These are phyloP conservation scores for Scutellospora calospora DNA, from an alignment of 371 early-diverging fungal species.

Conservation along the genomic window DNA sequence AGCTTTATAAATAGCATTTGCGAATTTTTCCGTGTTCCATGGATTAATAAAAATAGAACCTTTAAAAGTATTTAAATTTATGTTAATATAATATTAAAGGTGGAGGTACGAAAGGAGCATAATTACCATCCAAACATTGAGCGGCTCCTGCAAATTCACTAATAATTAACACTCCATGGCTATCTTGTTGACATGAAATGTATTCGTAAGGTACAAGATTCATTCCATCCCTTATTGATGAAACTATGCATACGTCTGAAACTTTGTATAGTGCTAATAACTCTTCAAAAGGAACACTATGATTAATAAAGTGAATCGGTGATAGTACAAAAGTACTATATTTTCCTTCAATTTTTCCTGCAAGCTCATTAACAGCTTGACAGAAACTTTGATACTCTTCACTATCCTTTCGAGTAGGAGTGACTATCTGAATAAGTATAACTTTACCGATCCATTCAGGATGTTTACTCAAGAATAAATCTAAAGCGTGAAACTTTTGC, in stretches of 20 bases:
- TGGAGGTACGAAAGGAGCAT: neutral
- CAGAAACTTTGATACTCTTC: slow-evolving; percentile 97
- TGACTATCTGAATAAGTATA: slow-evolving; percentile 98
- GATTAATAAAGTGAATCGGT: slow-evolving; percentile 98
- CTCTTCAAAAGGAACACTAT: slow-evolving; percentile 95
- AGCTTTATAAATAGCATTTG: slow-evolving; percentile 90
- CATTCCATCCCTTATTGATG: slow-evolving; percentile 99
- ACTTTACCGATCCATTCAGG: slow-evolving; percentile 96
- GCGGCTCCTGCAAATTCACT: slow-evolving; percentile 99
- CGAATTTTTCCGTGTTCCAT: slow-evolving; percentile 97
- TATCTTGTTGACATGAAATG: slow-evolving; percentile 93
- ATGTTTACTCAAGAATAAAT: slow-evolving; percentile 89
- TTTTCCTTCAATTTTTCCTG: slow-evolving; percentile 96
- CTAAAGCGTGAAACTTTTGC: slow-evolving; percentile 97
- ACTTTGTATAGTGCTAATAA: slow-evolving; percentile 95
- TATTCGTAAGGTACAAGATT: slow-evolving; percentile 99
- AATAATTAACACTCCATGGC: slow-evolving; percentile 96
- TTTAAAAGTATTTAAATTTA: slow-evolving; percentile 21
- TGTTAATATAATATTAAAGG: neutral
- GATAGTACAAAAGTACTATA: slow-evolving; percentile 94
- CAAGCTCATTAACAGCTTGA: slow-evolving; percentile 92
- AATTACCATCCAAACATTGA: slow-evolving; percentile 91
- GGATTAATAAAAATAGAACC: slow-evolving; percentile 97
- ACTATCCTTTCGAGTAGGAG: slow-evolving; percentile 97
- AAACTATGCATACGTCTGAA: slow-evolving; percentile 96